Percentiles rank a stretch among this genome's conserved stretches.
These are phyloP conservation scores for Citrullus amarus DNA, from an alignment of 306 rosid species.

Conservation along the genomic window DNA sequence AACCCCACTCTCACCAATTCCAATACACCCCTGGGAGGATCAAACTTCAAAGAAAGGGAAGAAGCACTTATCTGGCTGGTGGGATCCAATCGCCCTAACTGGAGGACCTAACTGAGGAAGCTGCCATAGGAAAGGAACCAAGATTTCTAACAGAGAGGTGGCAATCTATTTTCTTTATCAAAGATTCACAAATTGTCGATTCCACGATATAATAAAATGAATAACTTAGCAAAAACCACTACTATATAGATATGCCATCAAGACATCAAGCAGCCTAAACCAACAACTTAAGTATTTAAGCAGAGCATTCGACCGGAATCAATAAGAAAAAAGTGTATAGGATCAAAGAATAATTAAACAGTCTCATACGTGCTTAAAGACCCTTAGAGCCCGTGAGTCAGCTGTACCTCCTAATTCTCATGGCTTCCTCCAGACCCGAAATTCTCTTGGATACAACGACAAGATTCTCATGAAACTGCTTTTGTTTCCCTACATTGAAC, in stretches of 20 bases:
- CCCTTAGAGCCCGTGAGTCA: neutral
- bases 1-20: too few species aligned
- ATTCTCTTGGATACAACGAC: conserved; percentile 39
- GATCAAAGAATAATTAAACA: neutral
- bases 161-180: neutral
- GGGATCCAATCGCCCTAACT: too few species aligned
- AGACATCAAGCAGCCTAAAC: neutral
- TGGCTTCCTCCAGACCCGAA: conserved; percentile 72
- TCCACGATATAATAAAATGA: neutral
- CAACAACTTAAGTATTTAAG: neutral
- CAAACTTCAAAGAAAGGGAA: too few species aligned
- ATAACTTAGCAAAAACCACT: neutral
- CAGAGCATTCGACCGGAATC: neutral
- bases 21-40: too few species aligned
- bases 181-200: neutral
- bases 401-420: conserved; percentile 51
- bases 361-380: conserved; percentile 1
- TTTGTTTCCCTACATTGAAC: conserved; percentile 23
- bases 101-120: too few species aligned
- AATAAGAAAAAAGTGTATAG: neutral
- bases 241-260: neutral
- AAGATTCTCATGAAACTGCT: conserved; percentile 22
- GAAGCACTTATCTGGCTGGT: too few species aligned
- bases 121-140: too few species aligned
- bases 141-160: neutral